phyloP scores from a whole-genome alignment of 805 yeast genomes.

The Metschnikowia gelsemii region DNA sequence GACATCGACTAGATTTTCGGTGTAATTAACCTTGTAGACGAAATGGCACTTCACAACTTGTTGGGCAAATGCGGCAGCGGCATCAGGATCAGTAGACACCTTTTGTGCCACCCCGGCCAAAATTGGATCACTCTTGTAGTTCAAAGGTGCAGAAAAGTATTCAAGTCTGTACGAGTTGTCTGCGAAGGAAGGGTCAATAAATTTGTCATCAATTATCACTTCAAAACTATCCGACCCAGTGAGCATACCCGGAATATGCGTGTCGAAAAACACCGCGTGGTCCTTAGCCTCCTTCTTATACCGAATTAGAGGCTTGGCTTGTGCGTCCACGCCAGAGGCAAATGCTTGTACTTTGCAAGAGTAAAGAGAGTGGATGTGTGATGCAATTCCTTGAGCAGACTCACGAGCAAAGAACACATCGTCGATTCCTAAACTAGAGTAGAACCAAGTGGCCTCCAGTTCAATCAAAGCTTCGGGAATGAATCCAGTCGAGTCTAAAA shows the following conservation, averaged over 20 bases:
- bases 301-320: slow-evolving; percentile 59
- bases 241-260: slow-evolving; percentile 49
- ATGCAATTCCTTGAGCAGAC: slow-evolving; percentile 72
- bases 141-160: slow-evolving; percentile 68
- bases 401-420: slow-evolving; percentile 90
- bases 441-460: slow-evolving; percentile 86
- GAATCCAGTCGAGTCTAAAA: slow-evolving; percentile 78
- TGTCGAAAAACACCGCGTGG: slow-evolving; percentile 90
- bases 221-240: slow-evolving; percentile 49
- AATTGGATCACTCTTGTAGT: slow-evolving; percentile 45
- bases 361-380: slow-evolving; percentile 83
- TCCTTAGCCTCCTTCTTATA: slow-evolving; percentile 77
- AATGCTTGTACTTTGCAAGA: slow-evolving; percentile 91
- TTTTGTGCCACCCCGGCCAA: slow-evolving; percentile 39
- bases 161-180: slow-evolving; percentile 65
- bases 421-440: slow-evolving; percentile 82
- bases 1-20: slow-evolving; percentile 23
- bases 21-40: slow-evolving; percentile 65
- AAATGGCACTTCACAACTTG: slow-evolving; percentile 71
- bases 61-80: slow-evolving; percentile 30
- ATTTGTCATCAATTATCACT: slow-evolving; percentile 74
- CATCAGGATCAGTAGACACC: slow-evolving; percentile 22
- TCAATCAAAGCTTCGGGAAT: slow-evolving; percentile 87
- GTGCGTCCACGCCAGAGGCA: slow-evolving; percentile 50
- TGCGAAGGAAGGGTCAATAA: slow-evolving; percentile 55